Evolutionary conservation across 2,329 filamentous ascomycete genomes (phyloP).

Genomic region (Xylariaceae sp.): DNA sequence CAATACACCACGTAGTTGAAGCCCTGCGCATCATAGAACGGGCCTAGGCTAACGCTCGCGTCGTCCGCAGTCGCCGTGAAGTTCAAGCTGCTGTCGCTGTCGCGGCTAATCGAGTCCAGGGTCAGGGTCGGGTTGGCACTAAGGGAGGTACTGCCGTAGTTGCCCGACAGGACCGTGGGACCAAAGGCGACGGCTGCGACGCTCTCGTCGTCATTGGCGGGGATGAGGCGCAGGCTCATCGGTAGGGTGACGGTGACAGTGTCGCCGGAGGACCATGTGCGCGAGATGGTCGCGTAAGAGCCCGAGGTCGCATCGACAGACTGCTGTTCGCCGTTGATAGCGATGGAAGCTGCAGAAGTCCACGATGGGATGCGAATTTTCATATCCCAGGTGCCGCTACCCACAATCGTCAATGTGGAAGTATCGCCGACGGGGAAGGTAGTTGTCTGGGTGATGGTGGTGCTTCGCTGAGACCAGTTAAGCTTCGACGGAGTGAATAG

Average conservation of each 20-base stretch:
- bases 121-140: constrained; percentile 25
- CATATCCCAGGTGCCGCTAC: constrained; percentile 25
- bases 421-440: constrained; percentile 38
- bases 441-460: constrained; percentile 39
- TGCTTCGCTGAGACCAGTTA: constrained; percentile 36
- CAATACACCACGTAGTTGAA: constrained; percentile 41
- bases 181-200: constrained; percentile 44
- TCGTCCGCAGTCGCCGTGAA: constrained; percentile 31
- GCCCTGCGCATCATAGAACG: constrained; percentile 37
- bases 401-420: constrained; percentile 35
- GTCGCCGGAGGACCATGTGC: constrained; percentile 40
- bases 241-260: constrained; percentile 39
- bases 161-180: constrained; percentile 39
- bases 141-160: constrained; percentile 35
- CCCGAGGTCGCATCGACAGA: constrained; percentile 28
- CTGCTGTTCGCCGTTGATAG: constrained; percentile 35
- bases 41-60: constrained; percentile 27
- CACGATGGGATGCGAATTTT: constrained; percentile 45
- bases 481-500: constrained; percentile 43
- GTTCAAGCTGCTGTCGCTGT: constrained; percentile 16
- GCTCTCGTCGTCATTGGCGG: constrained; percentile 41
- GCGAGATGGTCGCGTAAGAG: constrained; percentile 35
- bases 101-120: constrained; percentile 24
- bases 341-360: constrained; percentile 37
- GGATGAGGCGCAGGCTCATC: constrained; percentile 37